These are phyloP conservation scores for Neonothopanus nambi DNA, from an alignment of 1,284 basidiomycete genomes.

Conservation along the genomic window DNA sequence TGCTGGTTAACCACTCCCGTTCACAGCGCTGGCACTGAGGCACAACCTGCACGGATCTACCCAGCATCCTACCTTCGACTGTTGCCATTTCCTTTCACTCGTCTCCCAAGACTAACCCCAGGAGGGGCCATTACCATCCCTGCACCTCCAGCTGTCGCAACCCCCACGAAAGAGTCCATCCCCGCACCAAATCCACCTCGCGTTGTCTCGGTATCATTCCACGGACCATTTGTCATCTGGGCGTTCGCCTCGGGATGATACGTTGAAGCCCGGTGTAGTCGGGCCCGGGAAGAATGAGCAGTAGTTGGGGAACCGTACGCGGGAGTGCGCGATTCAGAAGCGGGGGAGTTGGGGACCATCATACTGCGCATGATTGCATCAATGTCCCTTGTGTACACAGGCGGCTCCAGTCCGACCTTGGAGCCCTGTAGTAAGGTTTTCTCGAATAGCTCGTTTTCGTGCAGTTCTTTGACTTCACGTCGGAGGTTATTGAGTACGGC, in stretches of 20 bases:
- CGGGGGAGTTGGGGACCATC: constrained; percentile 38
- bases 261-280: constrained; percentile 8
- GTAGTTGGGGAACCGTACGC: constrained; percentile 3
- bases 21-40: too few species aligned
- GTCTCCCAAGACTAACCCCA: too few species aligned
- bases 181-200: constrained; percentile 8
- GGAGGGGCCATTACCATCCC: too few species aligned
- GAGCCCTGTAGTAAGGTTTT: constrained; percentile 58
- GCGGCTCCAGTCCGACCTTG: constrained; percentile 48
- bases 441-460: constrained; percentile 68
- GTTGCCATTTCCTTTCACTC: too few species aligned
- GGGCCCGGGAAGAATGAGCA: constrained; percentile 9
- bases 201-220: constrained; percentile 28
- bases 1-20: too few species aligned
- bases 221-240: constrained; percentile 30
- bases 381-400: constrained; percentile 55
- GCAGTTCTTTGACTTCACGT: constrained; percentile 50
- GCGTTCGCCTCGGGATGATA: constrained; percentile 13
- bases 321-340: constrained; percentile 6
- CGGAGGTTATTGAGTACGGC: constrained; percentile 54
- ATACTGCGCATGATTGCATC: constrained; percentile 66
- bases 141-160: too few species aligned
- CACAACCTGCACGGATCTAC: too few species aligned
- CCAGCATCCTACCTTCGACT: too few species aligned
- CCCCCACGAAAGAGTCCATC: neutral